Base-by-base conservation (phyloP, 2,329 filamentous ascomycete species). In the Alternaria dauci region DNA sequence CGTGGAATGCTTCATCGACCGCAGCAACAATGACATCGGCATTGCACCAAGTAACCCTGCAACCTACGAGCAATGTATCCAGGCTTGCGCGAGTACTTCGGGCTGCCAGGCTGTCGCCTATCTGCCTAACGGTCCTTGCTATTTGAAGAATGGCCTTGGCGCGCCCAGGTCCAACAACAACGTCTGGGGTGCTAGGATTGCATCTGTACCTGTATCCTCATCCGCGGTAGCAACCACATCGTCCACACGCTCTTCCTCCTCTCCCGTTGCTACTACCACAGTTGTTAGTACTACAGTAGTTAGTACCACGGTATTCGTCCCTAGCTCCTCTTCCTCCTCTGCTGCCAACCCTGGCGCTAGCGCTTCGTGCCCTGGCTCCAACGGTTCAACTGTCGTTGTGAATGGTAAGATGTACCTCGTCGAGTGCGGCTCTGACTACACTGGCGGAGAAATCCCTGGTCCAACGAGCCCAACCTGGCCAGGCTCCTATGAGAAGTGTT, bases 401-500 rank as follows among this genome's bases (percentile, higher is more conserved):
- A 44, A 26, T 11, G 48, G 41, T 11, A 55, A 43, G 32, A 20
- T 26, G 25, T 65, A 61, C 41, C 14, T 55, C n/a, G 57, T 67
- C 28, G 41, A 63, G 38, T 69, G 66, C 30, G 36, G 51, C n/a
- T 41, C 54, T 14, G 65, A 69, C 42, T 55, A 59, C 8, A 20
- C 14, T 20, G 47, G 54, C 28, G 56, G 47, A 23, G 59, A 65
- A 30, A 32, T 65, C 1, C 20, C 52, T 4, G 23, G 43, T 16
- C 39, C 52, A 11, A 28, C 44, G 12, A 43, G 52, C 46, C 54
- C 61, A 8, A 58, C 62, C 14, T 66, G 62, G 38, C 62, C 62
- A 18, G 61, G 51, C 39, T 58, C 61, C 14, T 70, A 67, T 32
- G 61, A 61, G 16, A 51, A 48, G 18, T 73, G 71, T 39, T 52